These are phyloP conservation scores for Dictyostelium intermedium DNA, from an alignment of 78 protist genomes.

Conservation along the genomic window DNA sequence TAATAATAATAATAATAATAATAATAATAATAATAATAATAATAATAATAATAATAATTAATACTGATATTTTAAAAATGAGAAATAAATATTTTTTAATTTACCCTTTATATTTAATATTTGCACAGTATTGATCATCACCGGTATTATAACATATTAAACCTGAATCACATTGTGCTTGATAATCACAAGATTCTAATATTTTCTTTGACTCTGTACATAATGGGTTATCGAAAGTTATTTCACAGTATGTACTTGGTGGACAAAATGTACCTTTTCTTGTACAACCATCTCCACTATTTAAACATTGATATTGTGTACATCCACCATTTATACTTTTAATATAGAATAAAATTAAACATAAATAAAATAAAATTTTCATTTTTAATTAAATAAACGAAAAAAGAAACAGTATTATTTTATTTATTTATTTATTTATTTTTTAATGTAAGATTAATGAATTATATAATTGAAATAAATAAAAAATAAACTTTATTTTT, in stretches of 20 bases:
- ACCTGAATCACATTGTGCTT: conserved; percentile 23
- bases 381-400: not conserved
- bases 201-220: not conserved
- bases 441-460: not conserved
- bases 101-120: conserved; percentile 34
- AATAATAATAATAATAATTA: not conserved
- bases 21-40: not conserved
- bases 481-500: not conserved
- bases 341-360: not conserved
- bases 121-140: conserved; percentile 28
- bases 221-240: not conserved
- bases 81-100: not conserved
- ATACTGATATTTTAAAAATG: not conserved
- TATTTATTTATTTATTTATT: not conserved
- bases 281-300: not conserved
- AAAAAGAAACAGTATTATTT: too few relatives aligned
- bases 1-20: not conserved
- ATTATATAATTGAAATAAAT: not conserved
- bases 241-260: not conserved
- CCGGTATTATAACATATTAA: not conserved
- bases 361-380: not conserved
- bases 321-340: not conserved
- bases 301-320: conserved; percentile 11
- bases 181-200: not conserved
- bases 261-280: not conserved